phyloP scores from a whole-genome alignment of 345 rosid species.

The Linum trigynum region DNA sequence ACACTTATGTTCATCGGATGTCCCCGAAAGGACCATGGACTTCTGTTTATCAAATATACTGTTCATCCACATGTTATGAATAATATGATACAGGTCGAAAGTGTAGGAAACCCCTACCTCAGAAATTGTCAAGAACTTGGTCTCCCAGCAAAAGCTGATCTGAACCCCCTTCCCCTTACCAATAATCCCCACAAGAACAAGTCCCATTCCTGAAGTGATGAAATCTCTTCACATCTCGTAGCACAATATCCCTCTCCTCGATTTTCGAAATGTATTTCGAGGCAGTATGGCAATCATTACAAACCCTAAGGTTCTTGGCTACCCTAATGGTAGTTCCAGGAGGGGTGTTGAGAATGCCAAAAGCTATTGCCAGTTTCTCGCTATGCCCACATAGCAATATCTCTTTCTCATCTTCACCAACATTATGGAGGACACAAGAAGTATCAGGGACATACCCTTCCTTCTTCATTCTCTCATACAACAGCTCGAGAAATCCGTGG shows the following conservation, averaged over 20 bases:
- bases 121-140: too few relatives aligned
- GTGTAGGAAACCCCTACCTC: too few relatives aligned
- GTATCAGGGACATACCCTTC: conserved; percentile 83
- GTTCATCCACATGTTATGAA: too few relatives aligned
- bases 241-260: conserved; percentile 55
- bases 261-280: conserved; percentile 63
- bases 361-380: conserved; percentile 81
- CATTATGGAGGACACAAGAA: conserved; percentile 75
- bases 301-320: conserved; percentile 80
- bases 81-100: too few relatives aligned
- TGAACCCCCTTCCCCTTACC: conserved; percentile 30
- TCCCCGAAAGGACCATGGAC: too few relatives aligned
- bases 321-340: conserved; percentile 71
- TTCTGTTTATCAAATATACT: too few relatives aligned
- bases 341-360: conserved; percentile 63
- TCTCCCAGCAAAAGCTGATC: too few relatives aligned
- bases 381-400: conserved; percentile 78
- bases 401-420: conserved; percentile 69
- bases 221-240: conserved; percentile 79
- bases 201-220: conserved; percentile 76
- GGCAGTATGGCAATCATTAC: conserved; percentile 76
- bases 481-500: conserved; percentile 39
- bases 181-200: conserved; percentile 79
- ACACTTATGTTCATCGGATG: too few relatives aligned
- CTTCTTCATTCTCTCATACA: conserved; percentile 60